These are phyloP conservation scores for Globisporangium okanoganense DNA, from an alignment of 352 stramenopile species.

Conservation along the genomic window DNA sequence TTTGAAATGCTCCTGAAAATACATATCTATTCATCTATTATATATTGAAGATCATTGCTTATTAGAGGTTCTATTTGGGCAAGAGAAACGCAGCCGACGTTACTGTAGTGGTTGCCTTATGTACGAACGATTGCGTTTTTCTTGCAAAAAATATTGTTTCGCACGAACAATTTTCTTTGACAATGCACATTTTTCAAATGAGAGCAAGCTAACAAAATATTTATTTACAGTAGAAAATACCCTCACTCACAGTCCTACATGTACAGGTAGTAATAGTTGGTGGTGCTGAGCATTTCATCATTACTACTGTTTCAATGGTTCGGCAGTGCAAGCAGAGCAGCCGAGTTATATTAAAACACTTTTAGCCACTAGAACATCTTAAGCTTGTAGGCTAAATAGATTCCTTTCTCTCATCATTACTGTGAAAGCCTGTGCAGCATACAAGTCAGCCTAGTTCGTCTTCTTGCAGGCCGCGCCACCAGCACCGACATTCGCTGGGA, in stretches of 20 bases:
- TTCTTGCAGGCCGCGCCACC: slow-evolving; percentile 15
- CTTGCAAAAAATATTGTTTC: not conserved
- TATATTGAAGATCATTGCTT: not conserved
- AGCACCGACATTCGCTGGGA: not conserved
- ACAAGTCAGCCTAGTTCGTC: not conserved
- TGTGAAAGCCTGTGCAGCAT: not conserved
- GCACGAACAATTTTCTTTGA: too few relatives aligned
- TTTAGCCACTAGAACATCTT: too few relatives aligned
- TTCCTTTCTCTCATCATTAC: too few relatives aligned
- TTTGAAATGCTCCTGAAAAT: not conserved
- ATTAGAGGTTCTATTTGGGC: not conserved
- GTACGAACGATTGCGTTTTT: not conserved
- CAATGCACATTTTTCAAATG: not conserved
- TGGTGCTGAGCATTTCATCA: too few relatives aligned
- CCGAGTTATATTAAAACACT: too few relatives aligned
- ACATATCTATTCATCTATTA: not conserved
- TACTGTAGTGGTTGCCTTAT: not conserved
- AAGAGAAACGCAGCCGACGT: not conserved
- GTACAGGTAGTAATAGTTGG: too few relatives aligned
- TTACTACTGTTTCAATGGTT: too few relatives aligned
- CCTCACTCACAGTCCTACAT: too few relatives aligned
- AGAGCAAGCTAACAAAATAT: not conserved
- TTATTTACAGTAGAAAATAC: too few relatives aligned
- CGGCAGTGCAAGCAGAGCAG: too few relatives aligned
- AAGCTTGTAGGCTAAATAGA: too few relatives aligned